Evolutionary conservation across 192 early-diverging fungal genomes (phyloP), one percentile per base, ranked within the genome.

Genomic region (Kappamyces sp.): DNA sequence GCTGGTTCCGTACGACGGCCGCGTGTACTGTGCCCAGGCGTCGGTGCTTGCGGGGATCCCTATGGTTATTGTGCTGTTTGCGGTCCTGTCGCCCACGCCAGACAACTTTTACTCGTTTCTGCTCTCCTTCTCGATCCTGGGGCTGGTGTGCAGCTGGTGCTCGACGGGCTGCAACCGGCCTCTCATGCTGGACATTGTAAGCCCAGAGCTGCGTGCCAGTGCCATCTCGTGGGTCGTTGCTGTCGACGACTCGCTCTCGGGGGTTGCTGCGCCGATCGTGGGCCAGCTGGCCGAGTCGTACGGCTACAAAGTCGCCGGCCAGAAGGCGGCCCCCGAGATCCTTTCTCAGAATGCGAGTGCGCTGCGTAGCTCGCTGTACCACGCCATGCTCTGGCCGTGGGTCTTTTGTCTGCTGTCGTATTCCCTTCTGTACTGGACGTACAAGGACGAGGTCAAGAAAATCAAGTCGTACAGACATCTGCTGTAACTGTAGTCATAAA

Each of bases 321-420:
- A 23, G 23, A 23, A 23, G 23, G 23, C 23, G 23, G 1, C 9
- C 13, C 43, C 43, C 8, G 43, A 44, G 8, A 44, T 10, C 43
- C 43, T 44, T 10, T 13, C 8, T 10, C 23, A 23, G 23, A 23
- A 23, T 23, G 23, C 23, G 23, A 23, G 23, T 23, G 43, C 43
- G 8, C 43, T 44, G 43, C 8, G 43, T 10, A 44, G 13, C 9
- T 9, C 43, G 13, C 13, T 44, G 43, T 44, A 44, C 13, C 43
- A 44, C 9, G 13, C 9, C 43, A 44, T 44, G 43, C 13, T 44
- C 43, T 44, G 43, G 43, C 43, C 43, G 8, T 44, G 43, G 43
- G 13, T 44, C 43, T 44, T 44, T 44, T 44, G 43, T 44, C 13
- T 44, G 43, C 43, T 44, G 43, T 44, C 43, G 8, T 44, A 44